phyloP scores from a whole-genome alignment of 2,329 filamentous ascomycete genomes.

The Bipolaris oryzae region DNA sequence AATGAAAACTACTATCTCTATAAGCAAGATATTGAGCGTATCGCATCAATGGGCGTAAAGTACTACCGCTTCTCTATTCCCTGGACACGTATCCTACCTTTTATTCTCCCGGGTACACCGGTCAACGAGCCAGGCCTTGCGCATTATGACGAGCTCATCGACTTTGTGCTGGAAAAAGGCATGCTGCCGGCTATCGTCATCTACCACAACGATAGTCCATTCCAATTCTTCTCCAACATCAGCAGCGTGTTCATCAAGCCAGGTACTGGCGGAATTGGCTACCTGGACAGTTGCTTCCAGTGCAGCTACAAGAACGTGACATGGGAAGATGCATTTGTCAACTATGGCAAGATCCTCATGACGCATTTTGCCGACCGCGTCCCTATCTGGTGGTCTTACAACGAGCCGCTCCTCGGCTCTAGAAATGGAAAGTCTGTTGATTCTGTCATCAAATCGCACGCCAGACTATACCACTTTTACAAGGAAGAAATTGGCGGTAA shows the following conservation, averaged over 20 bases:
- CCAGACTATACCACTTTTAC: constrained; percentile 60
- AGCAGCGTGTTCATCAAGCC: constrained; percentile 26
- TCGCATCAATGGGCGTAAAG: constrained; percentile 59
- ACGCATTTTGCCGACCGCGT: constrained; percentile 60
- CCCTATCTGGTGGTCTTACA: constrained; percentile 61
- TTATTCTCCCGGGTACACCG: constrained; percentile 57
- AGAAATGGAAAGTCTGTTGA: constrained; percentile 50
- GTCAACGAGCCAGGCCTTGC: constrained; percentile 59
- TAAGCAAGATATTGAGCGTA: constrained; percentile 62
- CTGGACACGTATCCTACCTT: constrained; percentile 61
- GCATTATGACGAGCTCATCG: constrained; percentile 62
- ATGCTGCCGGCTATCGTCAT: constrained; percentile 58
- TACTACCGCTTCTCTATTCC: constrained; percentile 61
- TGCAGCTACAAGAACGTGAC: constrained; percentile 49
- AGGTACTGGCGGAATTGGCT: constrained; percentile 38
- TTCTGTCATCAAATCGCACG: constrained; percentile 53
- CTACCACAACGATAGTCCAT: constrained; percentile 58
- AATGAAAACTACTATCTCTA: constrained; percentile 63
- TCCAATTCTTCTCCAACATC: constrained; percentile 52
- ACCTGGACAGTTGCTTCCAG: constrained; percentile 47
- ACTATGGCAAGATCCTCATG: constrained; percentile 61
- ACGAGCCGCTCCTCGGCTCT: constrained; percentile 56
- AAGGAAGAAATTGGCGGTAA: constrained; percentile 59
- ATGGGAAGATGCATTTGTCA: constrained; percentile 59
- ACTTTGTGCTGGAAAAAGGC: constrained; percentile 57